Percentiles rank a stretch among this genome's conserved stretches.
phyloP scores from a whole-genome alignment of 805 yeast genomes.

The Debaryomyces prosopidis region DNA sequence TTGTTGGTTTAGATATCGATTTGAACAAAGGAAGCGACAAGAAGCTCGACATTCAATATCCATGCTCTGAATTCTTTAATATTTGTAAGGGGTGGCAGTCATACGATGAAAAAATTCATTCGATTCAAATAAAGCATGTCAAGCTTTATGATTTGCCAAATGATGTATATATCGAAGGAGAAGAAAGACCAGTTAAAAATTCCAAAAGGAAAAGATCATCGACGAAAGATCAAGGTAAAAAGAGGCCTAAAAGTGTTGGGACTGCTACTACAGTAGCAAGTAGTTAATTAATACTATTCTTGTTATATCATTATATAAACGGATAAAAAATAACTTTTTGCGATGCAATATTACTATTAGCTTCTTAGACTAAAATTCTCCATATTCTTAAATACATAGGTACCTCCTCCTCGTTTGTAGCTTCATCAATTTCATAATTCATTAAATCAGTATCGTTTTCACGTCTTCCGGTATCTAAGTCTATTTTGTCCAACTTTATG shows the following conservation, averaged over 20 bases:
- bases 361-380: conserved; percentile 7
- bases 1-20: conserved; percentile 70
- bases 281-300: conserved; percentile 13
- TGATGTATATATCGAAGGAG: conserved; percentile 79
- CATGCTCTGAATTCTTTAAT: conserved; percentile 85
- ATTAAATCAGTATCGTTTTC: conserved; percentile 36
- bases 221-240: conserved; percentile 12
- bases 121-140: conserved; percentile 64
- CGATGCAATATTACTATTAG: neutral
- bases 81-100: conserved; percentile 73
- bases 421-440: conserved; percentile 44
- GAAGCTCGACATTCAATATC: conserved; percentile 80
- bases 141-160: conserved; percentile 77
- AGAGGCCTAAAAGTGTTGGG: conserved; percentile 24
- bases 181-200: conserved; percentile 66
- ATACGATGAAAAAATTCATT: conserved; percentile 60
- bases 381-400: conserved; percentile 17
- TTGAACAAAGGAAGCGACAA: conserved; percentile 42
- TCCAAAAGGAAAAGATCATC: conserved; percentile 35
- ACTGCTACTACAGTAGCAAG: conserved; percentile 11
- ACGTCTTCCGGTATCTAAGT: conserved; percentile 46
- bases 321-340: neutral
- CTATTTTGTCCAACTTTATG: conserved; percentile 35
- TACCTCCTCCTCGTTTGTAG: conserved; percentile 18
- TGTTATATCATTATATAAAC: neutral